Conservation (phyloP, 208 protist genomes). For the Acanthamoeba culbertsoni region DNA sequence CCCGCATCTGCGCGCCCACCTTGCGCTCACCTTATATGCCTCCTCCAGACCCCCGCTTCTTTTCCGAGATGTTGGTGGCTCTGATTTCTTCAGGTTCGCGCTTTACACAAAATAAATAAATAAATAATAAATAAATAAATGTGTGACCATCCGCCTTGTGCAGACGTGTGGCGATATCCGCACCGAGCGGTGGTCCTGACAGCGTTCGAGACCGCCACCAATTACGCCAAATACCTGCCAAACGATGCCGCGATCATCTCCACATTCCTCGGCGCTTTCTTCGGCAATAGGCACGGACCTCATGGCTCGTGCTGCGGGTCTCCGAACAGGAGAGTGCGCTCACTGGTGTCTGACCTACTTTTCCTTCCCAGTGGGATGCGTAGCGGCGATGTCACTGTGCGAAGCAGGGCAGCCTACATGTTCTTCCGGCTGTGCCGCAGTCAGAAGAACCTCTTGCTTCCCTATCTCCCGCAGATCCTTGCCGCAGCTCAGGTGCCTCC, state of each 20-base stretch:
- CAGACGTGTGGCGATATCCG: slow-evolving; percentile 28
- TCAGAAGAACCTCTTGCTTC: background rate
- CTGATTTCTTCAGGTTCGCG: background rate
- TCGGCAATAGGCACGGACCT: background rate
- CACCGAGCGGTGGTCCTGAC: slow-evolving; percentile 7
- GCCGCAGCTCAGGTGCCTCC: background rate
- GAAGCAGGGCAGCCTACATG: background rate
- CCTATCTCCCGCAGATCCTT: background rate
- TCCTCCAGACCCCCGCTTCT: background rate
- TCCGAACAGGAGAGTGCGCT: background rate
- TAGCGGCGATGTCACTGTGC: background rate
- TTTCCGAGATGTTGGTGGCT: background rate
- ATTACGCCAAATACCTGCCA: background rate
- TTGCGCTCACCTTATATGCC: background rate
- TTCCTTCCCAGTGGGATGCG: background rate
- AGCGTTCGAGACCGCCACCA: background rate
- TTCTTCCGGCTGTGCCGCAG: background rate
- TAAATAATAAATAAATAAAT: background rate
- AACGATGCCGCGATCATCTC: background rate
- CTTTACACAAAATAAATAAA: background rate
- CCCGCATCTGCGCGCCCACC: background rate
- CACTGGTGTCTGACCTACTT: background rate
- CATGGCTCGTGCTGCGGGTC: background rate
- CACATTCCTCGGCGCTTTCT: background rate
- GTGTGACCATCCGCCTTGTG: background rate